phyloP scores from a whole-genome alignment of 768 basidiomycete species.

The Agaricus sinodeliciosus region DNA sequence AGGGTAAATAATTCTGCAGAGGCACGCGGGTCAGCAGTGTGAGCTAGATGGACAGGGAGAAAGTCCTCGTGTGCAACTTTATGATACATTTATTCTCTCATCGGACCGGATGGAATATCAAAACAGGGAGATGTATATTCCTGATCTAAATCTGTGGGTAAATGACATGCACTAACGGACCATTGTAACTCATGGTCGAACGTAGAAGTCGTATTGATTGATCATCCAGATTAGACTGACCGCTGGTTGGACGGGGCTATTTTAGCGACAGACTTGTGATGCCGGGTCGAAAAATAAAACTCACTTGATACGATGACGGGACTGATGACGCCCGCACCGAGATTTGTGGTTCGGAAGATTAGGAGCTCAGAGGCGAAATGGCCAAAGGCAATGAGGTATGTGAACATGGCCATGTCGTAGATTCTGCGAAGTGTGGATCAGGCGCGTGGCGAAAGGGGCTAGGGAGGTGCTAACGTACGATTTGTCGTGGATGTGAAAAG shows the following conservation, averaged over 20 bases:
- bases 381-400: conserved; percentile 84
- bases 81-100: too few relatives aligned
- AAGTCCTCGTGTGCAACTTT: too few relatives aligned
- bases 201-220: conserved; percentile 74
- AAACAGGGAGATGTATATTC: too few relatives aligned
- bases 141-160: not conserved
- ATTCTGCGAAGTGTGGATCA: conserved; percentile 41
- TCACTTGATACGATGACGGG: conserved; percentile 85
- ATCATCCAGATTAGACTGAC: conserved; percentile 81
- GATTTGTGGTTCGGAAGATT: conserved; percentile 70
- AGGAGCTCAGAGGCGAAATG: conserved; percentile 87
- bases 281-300: conserved; percentile 19
- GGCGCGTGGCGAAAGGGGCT: not conserved
- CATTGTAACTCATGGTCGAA: conserved; percentile 25
- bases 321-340: conserved; percentile 53
- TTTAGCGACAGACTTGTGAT: conserved; percentile 2
- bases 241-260: conserved; percentile 33
- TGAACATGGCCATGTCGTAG: conserved; percentile 83
- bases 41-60: too few relatives aligned
- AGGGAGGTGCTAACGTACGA: conserved; percentile 40
- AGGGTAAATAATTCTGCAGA: too few relatives aligned
- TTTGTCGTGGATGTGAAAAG: conserved; percentile 82
- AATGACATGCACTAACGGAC: not conserved
- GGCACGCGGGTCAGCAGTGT: too few relatives aligned
- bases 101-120: too few relatives aligned